Base-by-base conservation (phyloP, 2,329 filamentous ascomycete genomes). In the Neofusicoccum umdonicola region DNA sequence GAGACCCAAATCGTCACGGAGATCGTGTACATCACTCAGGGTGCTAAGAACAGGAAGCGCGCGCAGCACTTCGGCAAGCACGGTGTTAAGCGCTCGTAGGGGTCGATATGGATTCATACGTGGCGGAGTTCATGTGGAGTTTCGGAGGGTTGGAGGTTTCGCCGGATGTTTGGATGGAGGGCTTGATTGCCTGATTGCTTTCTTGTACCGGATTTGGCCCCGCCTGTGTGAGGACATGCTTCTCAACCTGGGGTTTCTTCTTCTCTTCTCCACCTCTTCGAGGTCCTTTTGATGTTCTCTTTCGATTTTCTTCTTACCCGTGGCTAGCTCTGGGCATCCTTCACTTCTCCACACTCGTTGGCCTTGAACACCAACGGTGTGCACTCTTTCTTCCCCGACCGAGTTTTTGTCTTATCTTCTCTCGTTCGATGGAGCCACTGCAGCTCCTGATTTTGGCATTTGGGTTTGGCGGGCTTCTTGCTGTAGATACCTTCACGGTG, bases 381-480 rank as follows among this genome's bases (percentile, higher is more conserved):
- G 12, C 54, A 9, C 47, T 12, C 48, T 44, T 39, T 35, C n/a
- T 47, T 39, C 44, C 37, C 58, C 44, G 35, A n/a, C 34, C 34
- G 4, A 58, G n/a, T n/a, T 22, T 62, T 35, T 31, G 9, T 27
- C 6, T 63, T 56, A 17, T 39, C 41, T 63, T 63, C 50, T 45
- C 4, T 45, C 47, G 17, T 37, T n/a, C 13, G 61, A 63, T 3
- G 61, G 48, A 22, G 61, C 41, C 61, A 54, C 61, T 56, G 48
- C 31, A 54, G 48, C 61, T 47, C 48, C 50, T 41, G 61, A 63
- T 63, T 56, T 12, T 11, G 50, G 61, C 61, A 63, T 63, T 15
- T 52, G 61, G 61, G 48, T 63, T 54, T 44, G 48, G 56, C 31
- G 41, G 31, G 56, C 56, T 47, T 47, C 42, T 60, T 13, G 56